Evolutionary conservation across 1,284 basidiomycete species (phyloP), one percentile per base, ranked within the genome.

Genomic region (Coniferiporia weirii): DNA sequence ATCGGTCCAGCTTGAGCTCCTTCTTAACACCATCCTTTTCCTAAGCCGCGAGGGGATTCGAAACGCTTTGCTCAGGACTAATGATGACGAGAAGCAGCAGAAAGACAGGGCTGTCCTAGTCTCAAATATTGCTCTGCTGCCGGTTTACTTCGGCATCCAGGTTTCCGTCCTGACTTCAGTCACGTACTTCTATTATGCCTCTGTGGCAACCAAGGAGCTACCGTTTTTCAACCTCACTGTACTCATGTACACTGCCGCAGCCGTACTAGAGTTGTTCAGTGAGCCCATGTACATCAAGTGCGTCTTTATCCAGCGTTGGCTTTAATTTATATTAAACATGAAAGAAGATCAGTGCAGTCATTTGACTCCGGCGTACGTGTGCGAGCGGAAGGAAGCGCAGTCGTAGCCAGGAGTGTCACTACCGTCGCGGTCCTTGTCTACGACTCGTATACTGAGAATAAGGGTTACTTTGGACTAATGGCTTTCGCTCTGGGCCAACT

Each of bases 1-100:
- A 9, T 83, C 89, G 3, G 87, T 95, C 58, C 91, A 93, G 67
- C 90, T 95, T 70, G 93, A 95, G 67, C 80, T 91, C 36, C 72
- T 99, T 32, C 82, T 93, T 40, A 91, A 89, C 63, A 94, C 93
- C 12, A 91, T 97, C 66, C 79, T 99, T 43, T 97, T 98, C 70
- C 79, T 98, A 6, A 89, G 90, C 34, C 79, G 96, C 9, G 97
- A 99, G 71, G 95, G 95, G 3, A 82, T 98, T 9, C 81, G 95
- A 40, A 92, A 89, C 70, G 87, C 90, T 5, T 79, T 96, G 1
- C 76, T 95, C 10, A 72, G 82, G 6, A 68, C 72, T n/a, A 54
- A 65, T 46, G 47, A 57, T 53, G 49, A 62, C 48, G 38, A 54
- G 54, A 61, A 66, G 63, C 60, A 61, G 8, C 57, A 63, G 20